Conservation (phyloP, 1,284 basidiomycete genomes). For the Leccinum huronense region DNA sequence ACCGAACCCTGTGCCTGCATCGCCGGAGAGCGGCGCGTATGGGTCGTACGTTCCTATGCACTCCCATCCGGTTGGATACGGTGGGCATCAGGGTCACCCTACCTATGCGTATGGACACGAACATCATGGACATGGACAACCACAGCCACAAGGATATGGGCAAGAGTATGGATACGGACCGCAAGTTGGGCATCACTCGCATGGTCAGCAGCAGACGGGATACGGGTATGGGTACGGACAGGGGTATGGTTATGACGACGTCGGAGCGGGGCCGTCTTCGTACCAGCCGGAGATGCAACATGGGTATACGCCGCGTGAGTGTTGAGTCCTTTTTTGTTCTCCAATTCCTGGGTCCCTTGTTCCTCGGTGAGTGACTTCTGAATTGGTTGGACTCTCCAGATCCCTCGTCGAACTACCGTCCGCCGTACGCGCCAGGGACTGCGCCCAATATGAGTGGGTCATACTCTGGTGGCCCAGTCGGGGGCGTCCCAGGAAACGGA, state of each 20-base stretch:
- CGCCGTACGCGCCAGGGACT: background rate
- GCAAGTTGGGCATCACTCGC: background rate
- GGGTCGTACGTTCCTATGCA: conserved; percentile 5
- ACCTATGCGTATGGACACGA: conserved; percentile 1
- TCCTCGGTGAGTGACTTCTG: background rate
- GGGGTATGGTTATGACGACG: background rate
- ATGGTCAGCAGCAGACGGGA: background rate
- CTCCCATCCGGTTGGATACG: conserved; percentile 11
- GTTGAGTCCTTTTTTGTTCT: too few species aligned
- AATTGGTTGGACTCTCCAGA: background rate
- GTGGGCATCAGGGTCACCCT: background rate
- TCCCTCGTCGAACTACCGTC: conserved; percentile 7
- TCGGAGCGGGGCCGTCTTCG: background rate
- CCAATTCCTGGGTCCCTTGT: too few species aligned
- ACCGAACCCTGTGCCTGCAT: background rate
- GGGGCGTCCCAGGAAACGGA: background rate
- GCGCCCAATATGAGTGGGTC: background rate
- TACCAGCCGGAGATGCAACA: background rate
- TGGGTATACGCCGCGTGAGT: conserved; percentile 23
- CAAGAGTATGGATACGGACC: background rate
- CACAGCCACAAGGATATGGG: background rate
- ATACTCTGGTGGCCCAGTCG: background rate
- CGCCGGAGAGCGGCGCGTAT: background rate
- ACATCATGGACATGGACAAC: background rate
- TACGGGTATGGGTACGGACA: background rate